phyloP scores from a whole-genome alignment of 2,329 filamentous ascomycete genomes.

The Fusarium napiforme region DNA sequence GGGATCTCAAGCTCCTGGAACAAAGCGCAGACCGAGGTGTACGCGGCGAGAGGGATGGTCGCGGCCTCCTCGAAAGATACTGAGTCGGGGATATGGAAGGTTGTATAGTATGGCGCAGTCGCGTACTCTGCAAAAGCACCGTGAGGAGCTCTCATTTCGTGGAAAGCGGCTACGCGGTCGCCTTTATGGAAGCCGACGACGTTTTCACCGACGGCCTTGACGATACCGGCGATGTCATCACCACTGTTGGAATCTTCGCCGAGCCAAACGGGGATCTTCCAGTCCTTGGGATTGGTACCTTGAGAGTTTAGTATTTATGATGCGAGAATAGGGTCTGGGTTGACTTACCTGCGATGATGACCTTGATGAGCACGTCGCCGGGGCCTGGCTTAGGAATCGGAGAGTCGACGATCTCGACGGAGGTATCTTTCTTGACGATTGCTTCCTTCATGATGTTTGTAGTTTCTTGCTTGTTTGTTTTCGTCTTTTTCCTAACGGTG shows the following conservation, averaged over 20 bases:
- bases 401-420: constrained; percentile 12
- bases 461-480: too few species aligned
- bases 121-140: constrained; percentile 73
- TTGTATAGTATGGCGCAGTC: constrained; percentile 64
- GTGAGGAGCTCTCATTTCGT: constrained; percentile 60
- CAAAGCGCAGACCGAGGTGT: constrained; percentile 7
- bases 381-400: constrained; percentile 10
- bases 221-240: constrained; percentile 41
- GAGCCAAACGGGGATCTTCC: constrained; percentile 30
- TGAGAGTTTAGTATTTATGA: accelerated
- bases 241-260: constrained; percentile 24
- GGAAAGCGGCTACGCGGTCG: constrained; percentile 61
- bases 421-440: constrained; percentile 9
- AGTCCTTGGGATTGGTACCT: constrained; percentile 46
- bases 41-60: constrained; percentile 12
- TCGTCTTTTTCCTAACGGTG: accelerated
- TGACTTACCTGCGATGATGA: background rate
- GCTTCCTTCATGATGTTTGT: constrained; percentile 18
- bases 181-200: constrained; percentile 45
- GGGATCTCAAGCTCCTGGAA: constrained; percentile 18
- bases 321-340: accelerated
- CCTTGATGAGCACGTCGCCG: constrained; percentile 8
- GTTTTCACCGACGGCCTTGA: constrained; percentile 35
- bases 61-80: constrained; percentile 13
- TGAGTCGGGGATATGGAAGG: constrained; percentile 61